Percentiles rank a stretch among this genome's conserved stretches.
Conservation (phyloP, 2,329 filamentous ascomycete genomes). For the Colletotrichum abscissum region DNA sequence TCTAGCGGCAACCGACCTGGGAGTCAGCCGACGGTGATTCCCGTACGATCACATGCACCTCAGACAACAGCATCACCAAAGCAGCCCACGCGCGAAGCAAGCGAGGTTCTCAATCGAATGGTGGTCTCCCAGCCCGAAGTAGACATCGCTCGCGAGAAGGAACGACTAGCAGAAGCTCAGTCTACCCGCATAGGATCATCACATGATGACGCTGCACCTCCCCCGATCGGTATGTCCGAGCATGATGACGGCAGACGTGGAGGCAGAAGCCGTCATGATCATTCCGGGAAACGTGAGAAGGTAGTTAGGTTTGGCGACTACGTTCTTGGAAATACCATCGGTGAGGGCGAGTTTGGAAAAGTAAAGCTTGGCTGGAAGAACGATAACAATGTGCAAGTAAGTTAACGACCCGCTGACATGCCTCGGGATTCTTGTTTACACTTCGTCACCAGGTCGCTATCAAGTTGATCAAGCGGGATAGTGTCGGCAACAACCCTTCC, state of each 20-base stretch:
- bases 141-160: slow-evolving; percentile 77
- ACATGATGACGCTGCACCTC: slow-evolving; percentile 57
- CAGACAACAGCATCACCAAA: slow-evolving; percentile 63
- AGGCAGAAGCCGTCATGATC: slow-evolving; percentile 69
- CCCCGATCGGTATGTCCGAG: slow-evolving; percentile 57
- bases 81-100: slow-evolving; percentile 78
- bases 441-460: slow-evolving; percentile 83
- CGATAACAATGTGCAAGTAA: slow-evolving; percentile 51
- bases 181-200: slow-evolving; percentile 49
- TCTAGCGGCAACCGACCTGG: slow-evolving; percentile 49
- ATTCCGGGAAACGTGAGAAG: slow-evolving; percentile 70
- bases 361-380: slow-evolving; percentile 76
- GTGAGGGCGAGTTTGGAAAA: slow-evolving; percentile 98
- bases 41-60: slow-evolving; percentile 55
- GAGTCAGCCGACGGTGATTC: slow-evolving; percentile 49
- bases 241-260: slow-evolving; percentile 60
- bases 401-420: slow-evolving; percentile 31
- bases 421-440: slow-evolving; percentile 30
- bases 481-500: slow-evolving; percentile 86
- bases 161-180: slow-evolving; percentile 73
- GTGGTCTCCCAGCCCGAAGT: slow-evolving; percentile 81
- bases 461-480: slow-evolving; percentile 95
- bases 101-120: slow-evolving; percentile 81
- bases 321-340: slow-evolving; percentile 93
- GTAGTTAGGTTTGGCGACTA: slow-evolving; percentile 91